Base-by-base conservation (phyloP, 257 asterid species). In the Thymus mandschuricus region DNA sequence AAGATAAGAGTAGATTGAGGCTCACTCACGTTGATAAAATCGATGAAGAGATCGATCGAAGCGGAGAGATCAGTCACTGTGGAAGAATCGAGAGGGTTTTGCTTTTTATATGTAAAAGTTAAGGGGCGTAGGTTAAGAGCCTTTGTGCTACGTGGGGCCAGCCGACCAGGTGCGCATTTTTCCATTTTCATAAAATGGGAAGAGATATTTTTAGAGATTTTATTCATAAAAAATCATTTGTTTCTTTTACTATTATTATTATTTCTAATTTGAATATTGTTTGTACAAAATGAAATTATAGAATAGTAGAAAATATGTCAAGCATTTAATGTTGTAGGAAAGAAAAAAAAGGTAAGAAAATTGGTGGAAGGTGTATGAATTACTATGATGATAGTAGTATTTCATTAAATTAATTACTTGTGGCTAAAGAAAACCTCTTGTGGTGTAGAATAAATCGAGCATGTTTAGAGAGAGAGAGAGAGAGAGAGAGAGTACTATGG, bases 1-100 rank as follows among this genome's bases (percentile, higher is more conserved):
- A 60, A 61, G 61, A 59, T 58, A 12, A 67, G 43, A 51, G 31
- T 21, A 10, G 66, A 46, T 28, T 1, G 67, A 63, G 60, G 27
- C 81, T 63, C 66, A 80, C 81, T 63, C 66, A 80, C 81, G 64
- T 55, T 62, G 82, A 71, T 77, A 29, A 0, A 66, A 35, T 48
- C 72, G 56, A 71, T 67, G 74, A 64, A 60, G 56, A 38, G 79
- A 57, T 57, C 44, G 64, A 49, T 70, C 44, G 64, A 49, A 66
- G 52, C 54, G 33, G 67, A 63, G 56, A 33, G 68, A 70, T 57
- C 45, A 54, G 73, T 66, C 49, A 64, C 73, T 62, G 54, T 30
- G 43, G 68, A 70, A 49, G 57, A 27, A 49, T 54, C 64, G 60
- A 73, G 73, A 58, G 49, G 59, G 55, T 15, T 49, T 79, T 30